Evolutionary conservation across 2,329 filamentous ascomycete genomes (phyloP).

Genomic region (Xylariaceae sp.): DNA sequence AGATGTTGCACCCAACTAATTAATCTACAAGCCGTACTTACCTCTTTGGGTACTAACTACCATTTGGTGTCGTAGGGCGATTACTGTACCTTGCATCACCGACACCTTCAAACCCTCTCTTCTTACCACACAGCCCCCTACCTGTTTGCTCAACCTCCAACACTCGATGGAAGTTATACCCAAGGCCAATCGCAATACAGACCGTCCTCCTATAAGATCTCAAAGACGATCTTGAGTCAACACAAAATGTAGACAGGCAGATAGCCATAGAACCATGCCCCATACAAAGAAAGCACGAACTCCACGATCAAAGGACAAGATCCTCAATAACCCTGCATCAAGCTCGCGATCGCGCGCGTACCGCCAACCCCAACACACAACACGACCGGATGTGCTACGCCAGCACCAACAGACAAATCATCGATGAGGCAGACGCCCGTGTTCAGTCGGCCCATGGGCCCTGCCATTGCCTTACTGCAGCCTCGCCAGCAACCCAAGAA

Average conservation of each 20-base stretch:
- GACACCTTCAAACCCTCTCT: too few relatives aligned
- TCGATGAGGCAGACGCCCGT: conserved; percentile 13
- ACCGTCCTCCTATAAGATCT: background rate
- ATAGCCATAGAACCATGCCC: background rate
- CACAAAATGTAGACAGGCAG: background rate
- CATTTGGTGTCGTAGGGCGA: too few relatives aligned
- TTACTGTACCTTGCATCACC: too few relatives aligned
- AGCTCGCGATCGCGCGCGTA: background rate
- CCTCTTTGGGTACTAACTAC: too few relatives aligned
- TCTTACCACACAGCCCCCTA: too few relatives aligned
- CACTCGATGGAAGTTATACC: too few relatives aligned
- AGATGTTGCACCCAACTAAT: too few relatives aligned
- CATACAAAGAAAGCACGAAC: background rate
- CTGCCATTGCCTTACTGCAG: conserved; percentile 20
- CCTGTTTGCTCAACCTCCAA: too few relatives aligned
- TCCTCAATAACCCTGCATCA: background rate
- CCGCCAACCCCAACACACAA: background rate
- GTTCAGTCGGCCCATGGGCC: conserved; percentile 8
- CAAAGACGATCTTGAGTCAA: background rate
- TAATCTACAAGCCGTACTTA: too few relatives aligned
- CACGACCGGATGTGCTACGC: background rate
- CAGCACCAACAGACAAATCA: conserved; percentile 16
- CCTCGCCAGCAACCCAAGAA: conserved; percentile 19
- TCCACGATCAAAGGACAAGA: background rate
- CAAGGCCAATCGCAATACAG: background rate